phyloP scores from a whole-genome alignment of 2,329 filamentous ascomycete genomes.

The Ilyonectria sp. region DNA sequence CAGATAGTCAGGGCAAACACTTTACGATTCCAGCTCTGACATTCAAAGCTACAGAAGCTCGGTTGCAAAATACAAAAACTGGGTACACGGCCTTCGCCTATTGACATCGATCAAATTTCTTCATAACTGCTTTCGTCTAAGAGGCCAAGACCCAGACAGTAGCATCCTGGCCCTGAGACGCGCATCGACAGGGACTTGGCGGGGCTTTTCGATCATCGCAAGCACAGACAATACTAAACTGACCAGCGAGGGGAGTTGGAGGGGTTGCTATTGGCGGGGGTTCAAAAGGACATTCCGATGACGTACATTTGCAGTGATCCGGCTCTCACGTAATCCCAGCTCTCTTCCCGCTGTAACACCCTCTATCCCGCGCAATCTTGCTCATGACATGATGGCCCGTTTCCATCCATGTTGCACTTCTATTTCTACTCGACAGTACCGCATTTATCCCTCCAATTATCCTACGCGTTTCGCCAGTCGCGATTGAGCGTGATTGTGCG shows the following conservation, averaged over 20 bases:
- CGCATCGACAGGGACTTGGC: neutral
- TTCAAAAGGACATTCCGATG: neutral
- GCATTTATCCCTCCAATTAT: neutral
- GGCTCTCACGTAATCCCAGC: neutral
- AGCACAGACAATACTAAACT: neutral
- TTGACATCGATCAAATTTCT: neutral
- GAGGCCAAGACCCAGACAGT: neutral
- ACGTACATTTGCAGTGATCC: neutral
- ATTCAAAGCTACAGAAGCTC: neutral
- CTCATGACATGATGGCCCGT: neutral
- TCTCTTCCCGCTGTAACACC: neutral
- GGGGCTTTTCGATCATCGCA: neutral
- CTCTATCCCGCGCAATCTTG: conserved; percentile 10
- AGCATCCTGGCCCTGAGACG: neutral
- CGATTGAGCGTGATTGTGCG: neutral
- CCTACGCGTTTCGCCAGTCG: neutral
- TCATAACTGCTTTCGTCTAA: neutral
- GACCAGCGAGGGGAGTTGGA: neutral
- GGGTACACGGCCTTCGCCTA: neutral
- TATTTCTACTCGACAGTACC: neutral
- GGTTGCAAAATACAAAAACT: neutral
- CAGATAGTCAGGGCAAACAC: neutral
- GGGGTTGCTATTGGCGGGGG: conserved; percentile 8
- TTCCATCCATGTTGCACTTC: neutral
- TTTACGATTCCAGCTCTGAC: neutral